Evolutionary conservation across 257 asterid species (phyloP).

Genomic region (Forsythia suspensa): DNA sequence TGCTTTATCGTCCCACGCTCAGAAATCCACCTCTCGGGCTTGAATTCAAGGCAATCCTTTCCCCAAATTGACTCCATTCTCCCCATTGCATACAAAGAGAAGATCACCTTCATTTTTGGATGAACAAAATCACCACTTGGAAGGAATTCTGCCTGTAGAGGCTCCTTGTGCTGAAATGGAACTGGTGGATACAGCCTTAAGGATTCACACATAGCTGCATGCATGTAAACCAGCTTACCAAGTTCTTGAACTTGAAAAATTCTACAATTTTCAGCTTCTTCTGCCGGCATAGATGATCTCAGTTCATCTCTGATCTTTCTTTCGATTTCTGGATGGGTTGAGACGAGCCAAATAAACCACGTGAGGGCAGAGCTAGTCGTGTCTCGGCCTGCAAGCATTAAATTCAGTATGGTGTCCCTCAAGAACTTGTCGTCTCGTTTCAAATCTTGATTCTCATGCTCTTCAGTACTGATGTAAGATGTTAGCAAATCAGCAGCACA

Average conservation of each 20-base stretch:
- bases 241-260: conserved; percentile 41
- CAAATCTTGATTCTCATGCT: conserved; percentile 9
- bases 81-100: conserved; percentile 70
- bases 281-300: conserved; percentile 13
- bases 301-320: conserved; percentile 49
- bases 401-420: conserved; percentile 58
- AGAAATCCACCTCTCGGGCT: conserved; percentile 74
- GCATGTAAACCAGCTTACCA: conserved; percentile 49
- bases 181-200: conserved; percentile 70
- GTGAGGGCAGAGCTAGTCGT: conserved; percentile 68
- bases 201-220: conserved; percentile 61
- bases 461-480: conserved; percentile 41
- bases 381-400: conserved; percentile 74
- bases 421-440: conserved; percentile 40
- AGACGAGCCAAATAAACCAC: conserved; percentile 65
- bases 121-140: conserved; percentile 61
- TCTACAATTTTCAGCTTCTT: conserved; percentile 20
- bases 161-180: conserved; percentile 65
- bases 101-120: conserved; percentile 48
- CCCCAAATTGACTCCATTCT: conserved; percentile 69
- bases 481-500: conserved; percentile 51
- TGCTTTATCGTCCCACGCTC: conserved; percentile 58
- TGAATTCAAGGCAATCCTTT: conserved; percentile 53
- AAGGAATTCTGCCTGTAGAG: conserved; percentile 38
- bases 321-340: conserved; percentile 50